These are phyloP conservation scores for Fusarium paranaense DNA, from an alignment of 2,329 filamentous ascomycete genomes.

Conservation along the genomic window DNA sequence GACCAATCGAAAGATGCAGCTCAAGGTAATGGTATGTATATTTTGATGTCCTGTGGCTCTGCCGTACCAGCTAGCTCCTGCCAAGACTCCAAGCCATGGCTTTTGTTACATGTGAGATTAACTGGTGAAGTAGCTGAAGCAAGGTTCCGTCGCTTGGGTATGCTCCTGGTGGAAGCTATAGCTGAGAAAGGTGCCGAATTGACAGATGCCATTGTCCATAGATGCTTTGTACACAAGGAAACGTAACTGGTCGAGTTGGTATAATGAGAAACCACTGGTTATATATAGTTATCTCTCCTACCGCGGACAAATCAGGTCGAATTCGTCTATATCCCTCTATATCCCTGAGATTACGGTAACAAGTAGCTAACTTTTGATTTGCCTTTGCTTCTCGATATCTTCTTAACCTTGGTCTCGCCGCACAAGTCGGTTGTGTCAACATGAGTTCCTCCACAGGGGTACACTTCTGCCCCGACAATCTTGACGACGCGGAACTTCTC, in stretches of 20 bases:
- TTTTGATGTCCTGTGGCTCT: neutral
- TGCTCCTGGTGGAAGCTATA: neutral
- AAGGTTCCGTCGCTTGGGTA: neutral
- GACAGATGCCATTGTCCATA: neutral
- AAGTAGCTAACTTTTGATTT: slow-evolving; percentile 41
- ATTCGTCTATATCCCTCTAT: neutral
- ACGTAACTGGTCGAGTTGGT: neutral
- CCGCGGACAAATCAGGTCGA: neutral
- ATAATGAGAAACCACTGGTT: neutral
- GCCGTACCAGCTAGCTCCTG: no score
- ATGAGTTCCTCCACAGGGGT: slow-evolving; percentile 82
- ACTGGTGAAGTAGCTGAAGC: neutral
- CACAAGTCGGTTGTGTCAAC: slow-evolving; percentile 69
- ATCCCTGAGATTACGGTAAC: slow-evolving; percentile 8
- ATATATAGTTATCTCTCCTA: neutral
- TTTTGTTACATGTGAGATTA: neutral
- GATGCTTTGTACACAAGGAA: neutral
- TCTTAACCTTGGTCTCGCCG: slow-evolving; percentile 73
- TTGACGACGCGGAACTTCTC: slow-evolving; percentile 75
- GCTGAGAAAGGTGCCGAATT: neutral
- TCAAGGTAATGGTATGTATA: neutral
- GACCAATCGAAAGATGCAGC: neutral
- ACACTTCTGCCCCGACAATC: slow-evolving; percentile 75
- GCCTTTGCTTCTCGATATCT: slow-evolving; percentile 59
- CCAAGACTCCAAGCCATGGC: neutral